Conservation (phyloP, 1,284 basidiomycete species). For the Cutaneotrichosporon curvatum region DNA sequence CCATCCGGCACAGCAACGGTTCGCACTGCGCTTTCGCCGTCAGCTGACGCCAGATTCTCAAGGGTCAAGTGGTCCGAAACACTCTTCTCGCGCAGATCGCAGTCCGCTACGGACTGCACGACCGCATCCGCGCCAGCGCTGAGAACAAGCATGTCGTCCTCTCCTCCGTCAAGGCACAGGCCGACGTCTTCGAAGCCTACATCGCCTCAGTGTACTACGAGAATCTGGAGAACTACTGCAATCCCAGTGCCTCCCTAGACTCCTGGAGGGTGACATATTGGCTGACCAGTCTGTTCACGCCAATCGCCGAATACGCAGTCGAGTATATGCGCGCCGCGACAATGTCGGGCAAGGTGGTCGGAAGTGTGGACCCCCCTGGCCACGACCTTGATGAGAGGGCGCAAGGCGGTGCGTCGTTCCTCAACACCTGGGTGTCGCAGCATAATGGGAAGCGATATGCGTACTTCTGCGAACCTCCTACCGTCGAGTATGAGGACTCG, state of each 20-base stretch:
- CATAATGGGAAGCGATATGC: too few relatives aligned
- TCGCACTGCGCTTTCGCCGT: conserved; percentile 1
- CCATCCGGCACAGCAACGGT: conserved; percentile 31
- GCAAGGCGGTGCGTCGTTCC: conserved; percentile 1
- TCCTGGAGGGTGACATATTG: conserved; percentile 8
- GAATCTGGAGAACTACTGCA: conserved; percentile 13
- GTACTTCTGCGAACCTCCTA: too few relatives aligned
- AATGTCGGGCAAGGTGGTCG: neutral
- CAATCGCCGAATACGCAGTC: conserved; percentile 27
- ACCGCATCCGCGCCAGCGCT: too few relatives aligned
- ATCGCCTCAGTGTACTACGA: conserved; percentile 34
- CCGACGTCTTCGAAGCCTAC: conserved; percentile 38
- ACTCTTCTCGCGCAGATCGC: conserved; percentile 29
- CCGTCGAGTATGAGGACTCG: too few relatives aligned
- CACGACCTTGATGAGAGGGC: neutral
- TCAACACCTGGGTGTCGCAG: conserved; percentile 5
- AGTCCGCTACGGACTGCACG: conserved; percentile 13
- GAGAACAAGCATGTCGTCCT: too few relatives aligned
- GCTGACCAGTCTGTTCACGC: conserved; percentile 32
- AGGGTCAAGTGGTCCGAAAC: conserved; percentile 30
- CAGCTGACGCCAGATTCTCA: conserved; percentile 21
- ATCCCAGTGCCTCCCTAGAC: too few relatives aligned
- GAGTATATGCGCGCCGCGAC: conserved; percentile 10
- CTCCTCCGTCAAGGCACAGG: conserved; percentile 19
- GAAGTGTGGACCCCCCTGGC: neutral